These are phyloP conservation scores for Triticum monococcum DNA, from an alignment of 176 grass and related monocot genomes.

Conservation along the genomic window DNA sequence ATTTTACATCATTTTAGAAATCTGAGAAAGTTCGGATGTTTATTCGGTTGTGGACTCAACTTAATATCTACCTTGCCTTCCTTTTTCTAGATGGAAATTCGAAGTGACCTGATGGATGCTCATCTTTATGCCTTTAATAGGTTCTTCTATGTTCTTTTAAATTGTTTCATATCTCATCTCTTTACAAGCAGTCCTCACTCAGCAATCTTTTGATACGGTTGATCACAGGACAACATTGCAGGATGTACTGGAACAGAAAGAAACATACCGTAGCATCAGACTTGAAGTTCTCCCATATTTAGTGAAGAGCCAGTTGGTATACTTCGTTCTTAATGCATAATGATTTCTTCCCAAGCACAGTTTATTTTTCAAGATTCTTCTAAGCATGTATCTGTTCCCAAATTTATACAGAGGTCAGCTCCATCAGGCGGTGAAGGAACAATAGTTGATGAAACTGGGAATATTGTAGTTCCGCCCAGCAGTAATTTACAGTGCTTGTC, in stretches of 20 bases:
- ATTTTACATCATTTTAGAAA: neutral
- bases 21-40: neutral
- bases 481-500: constrained; percentile 77
- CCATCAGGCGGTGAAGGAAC: constrained; percentile 43
- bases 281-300: constrained; percentile 90
- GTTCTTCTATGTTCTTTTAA: constrained; percentile 32
- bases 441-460: constrained; percentile 49
- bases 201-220: constrained; percentile 11
- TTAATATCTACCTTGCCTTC: constrained; percentile 30
- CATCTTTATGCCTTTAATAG: constrained; percentile 99
- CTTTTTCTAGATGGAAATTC: constrained; percentile 88
- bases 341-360: neutral
- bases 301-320: constrained; percentile 90
- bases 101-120: constrained; percentile 96
- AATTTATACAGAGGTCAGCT: constrained; percentile 71
- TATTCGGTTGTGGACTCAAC: constrained; percentile 16
- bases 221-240: constrained; percentile 69
- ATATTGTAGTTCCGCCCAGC: constrained; percentile 43
- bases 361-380: neutral
- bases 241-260: constrained; percentile 78
- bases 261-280: constrained; percentile 78
- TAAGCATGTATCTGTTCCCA: constrained; percentile 25
- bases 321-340: constrained; percentile 26
- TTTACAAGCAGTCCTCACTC: neutral
- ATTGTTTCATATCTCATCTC: constrained; percentile 2